A percentile compares a stretch with the other conserved stretches of the same genome.
These are phyloP conservation scores for Cyphellophora europaea DNA, from an alignment of 2,329 filamentous ascomycete species.

Conservation along the genomic window DNA sequence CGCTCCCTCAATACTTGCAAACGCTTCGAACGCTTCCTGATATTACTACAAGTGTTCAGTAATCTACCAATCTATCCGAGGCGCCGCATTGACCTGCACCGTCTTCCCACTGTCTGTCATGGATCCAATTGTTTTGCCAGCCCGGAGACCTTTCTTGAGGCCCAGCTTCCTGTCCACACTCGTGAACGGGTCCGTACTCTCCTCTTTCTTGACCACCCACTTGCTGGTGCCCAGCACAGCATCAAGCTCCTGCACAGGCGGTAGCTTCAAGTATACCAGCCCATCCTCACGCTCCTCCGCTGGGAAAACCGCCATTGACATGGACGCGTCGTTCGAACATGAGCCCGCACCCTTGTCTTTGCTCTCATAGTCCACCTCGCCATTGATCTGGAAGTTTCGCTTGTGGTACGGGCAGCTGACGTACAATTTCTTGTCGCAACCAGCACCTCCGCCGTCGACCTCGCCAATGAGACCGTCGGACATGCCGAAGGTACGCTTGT, in stretches of 20 bases:
- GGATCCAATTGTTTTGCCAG: constrained; percentile 42
- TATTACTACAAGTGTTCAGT: too few species aligned
- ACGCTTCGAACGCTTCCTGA: too few species aligned
- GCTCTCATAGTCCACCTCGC: constrained; percentile 29
- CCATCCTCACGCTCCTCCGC: constrained; percentile 68
- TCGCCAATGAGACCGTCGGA: constrained; percentile 77
- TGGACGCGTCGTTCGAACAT: constrained; percentile 63
- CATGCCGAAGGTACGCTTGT: constrained; percentile 83
- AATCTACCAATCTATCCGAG: constrained; percentile 18
- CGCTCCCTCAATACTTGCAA: too few species aligned
- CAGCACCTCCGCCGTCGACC: constrained; percentile 20
- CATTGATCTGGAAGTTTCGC: constrained; percentile 71
- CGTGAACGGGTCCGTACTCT: constrained; percentile 48
- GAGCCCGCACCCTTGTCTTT: constrained; percentile 44
- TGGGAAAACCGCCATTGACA: constrained; percentile 76
- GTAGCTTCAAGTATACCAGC: constrained; percentile 70
- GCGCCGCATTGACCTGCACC: constrained; percentile 11
- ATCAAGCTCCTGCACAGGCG: constrained; percentile 73
- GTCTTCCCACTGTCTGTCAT: too few species aligned
- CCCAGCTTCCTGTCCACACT: constrained; percentile 43
- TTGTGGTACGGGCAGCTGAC: constrained; percentile 84
- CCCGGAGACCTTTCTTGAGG: constrained; percentile 42
- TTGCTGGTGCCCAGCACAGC: constrained; percentile 64
- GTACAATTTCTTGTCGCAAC: constrained; percentile 56
- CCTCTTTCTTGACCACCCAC: constrained; percentile 69